Evolutionary conservation across 108 stramenopile genomes (phyloP), one percentile per base, ranked within the genome.

Genomic region (Stephanodiscus triporus): DNA sequence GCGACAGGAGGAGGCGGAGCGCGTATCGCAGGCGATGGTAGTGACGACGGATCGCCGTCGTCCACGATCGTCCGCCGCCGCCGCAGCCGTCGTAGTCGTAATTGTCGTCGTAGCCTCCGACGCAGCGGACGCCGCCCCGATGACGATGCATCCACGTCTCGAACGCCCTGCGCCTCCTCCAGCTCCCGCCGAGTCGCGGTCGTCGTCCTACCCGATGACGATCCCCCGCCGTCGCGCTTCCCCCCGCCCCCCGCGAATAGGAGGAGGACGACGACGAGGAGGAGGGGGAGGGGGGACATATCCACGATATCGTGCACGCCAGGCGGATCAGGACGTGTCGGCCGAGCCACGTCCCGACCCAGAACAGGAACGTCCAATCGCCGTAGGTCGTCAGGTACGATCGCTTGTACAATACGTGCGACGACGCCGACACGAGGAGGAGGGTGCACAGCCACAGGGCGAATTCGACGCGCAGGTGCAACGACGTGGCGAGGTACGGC

Each of bases 391-490:
- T 58, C 26, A 80, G 40, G 40, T 73, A 81, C 22, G 76, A 20
- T 26, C 65, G 36, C 29, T 49, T 66, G 55, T 81, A 81, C 17
- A 81, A 40, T 2, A 63, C 71, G 36, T 58, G 57, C 42, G 66
- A 78, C 16, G 76, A 78, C 8, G 80, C 76, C 14, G 62, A 38
- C 2, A 51, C 54, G 43, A 81, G 16, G 6, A 81, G 42, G 4
- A 78, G 11, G 2, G 72, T 77, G 64, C 76, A 77, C 13, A 60
- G 51, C 49, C 70, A 61, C 6, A 81, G 30, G 11, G 76, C 76
- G 14, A 77, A 72, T 78, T 81, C 80, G 37, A 63, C 45, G 6
- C 62, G 76, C 8, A 81, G 63, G 43, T 81, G 80, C 42, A 77
- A 32, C 3, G 80, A 57, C 10, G 80, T 73, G 26, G 63, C 29